Evolutionary conservation across 768 basidiomycete species (phyloP).

Genomic region (Tricholoma terreum): DNA sequence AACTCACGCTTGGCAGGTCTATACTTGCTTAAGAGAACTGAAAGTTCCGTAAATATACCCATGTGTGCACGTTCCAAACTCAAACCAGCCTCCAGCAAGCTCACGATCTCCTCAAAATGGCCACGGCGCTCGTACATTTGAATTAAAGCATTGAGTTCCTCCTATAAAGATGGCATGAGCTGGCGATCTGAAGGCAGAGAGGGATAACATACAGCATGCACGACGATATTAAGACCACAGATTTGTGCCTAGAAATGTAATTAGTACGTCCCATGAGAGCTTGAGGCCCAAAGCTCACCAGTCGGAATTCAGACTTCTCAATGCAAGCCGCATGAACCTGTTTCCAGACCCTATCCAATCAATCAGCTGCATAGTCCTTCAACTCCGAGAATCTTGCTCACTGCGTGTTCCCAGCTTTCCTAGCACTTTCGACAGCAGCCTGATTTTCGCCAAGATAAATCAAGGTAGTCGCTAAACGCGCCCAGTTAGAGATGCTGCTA

Average conservation of each 20-base stretch:
- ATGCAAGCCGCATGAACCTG: conserved; percentile 98
- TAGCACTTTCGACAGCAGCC: conserved; percentile 96
- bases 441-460: conserved; percentile 99
- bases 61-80: conserved; percentile 98
- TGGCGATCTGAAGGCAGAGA: background rate
- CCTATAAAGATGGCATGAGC: conserved; percentile 38
- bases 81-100: conserved; percentile 89
- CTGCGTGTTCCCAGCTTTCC: conserved; percentile 99
- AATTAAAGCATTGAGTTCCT: conserved; percentile 73
- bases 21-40: conserved; percentile 93
- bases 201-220: conserved; percentile 62
- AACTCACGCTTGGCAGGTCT: conserved; percentile 83
- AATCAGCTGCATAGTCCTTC: conserved; percentile 7
- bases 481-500: conserved; percentile 98
- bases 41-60: conserved; percentile 97
- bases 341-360: conserved; percentile 85
- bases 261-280: conserved; percentile 5
- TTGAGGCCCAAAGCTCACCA: conserved; percentile 42
- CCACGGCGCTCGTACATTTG: conserved; percentile 88
- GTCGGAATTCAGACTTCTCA: conserved; percentile 94
- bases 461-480: conserved; percentile 93
- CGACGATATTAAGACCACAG: conserved; percentile 96
- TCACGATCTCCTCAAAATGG: conserved; percentile 91
- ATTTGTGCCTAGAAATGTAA: conserved; percentile 73
- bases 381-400: conserved; percentile 33